Conservation (phyloP, 768 basidiomycete genomes). For the Pleurotus cornucopiae region DNA sequence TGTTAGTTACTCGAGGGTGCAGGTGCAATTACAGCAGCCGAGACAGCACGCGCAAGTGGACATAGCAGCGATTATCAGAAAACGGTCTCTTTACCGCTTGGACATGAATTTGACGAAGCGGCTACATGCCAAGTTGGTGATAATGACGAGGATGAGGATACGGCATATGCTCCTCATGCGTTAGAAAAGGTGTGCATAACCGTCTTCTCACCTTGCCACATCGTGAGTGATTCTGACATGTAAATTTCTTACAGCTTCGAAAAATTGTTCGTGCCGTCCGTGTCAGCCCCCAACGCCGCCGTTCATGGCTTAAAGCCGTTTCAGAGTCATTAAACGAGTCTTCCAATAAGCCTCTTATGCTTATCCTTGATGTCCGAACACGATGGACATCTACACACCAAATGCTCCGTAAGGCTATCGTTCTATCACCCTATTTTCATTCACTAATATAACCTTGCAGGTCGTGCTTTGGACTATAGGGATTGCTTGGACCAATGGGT, state of each 20-base stretch:
- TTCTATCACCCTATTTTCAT: too few species aligned
- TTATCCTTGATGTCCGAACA: conserved; percentile 24
- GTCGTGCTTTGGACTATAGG: neutral
- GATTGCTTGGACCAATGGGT: neutral
- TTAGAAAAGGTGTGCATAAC: neutral
- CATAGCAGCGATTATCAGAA: conserved; percentile 2
- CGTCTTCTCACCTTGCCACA: too few species aligned
- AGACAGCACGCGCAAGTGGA: neutral
- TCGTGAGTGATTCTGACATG: too few species aligned
- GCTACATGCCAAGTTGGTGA: too few species aligned
- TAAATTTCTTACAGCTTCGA: conserved; percentile 15
- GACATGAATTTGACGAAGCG: too few species aligned
- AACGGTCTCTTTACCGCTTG: too few species aligned
- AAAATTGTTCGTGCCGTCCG: conserved; percentile 13
- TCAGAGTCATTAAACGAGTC: neutral
- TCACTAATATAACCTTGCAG: too few species aligned
- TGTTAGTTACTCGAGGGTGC: conserved; percentile 12
- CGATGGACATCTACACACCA: conserved; percentile 25
- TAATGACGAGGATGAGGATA: too few species aligned
- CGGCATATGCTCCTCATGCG: too few species aligned
- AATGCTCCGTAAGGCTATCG: conserved; percentile 23
- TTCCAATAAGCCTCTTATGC: conserved; percentile 13
- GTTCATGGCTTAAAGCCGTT: neutral
- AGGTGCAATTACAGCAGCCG: conserved; percentile 4
- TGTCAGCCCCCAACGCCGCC: conserved; percentile 13